Evolutionary conservation across 2,329 filamentous ascomycete species (phyloP), one percentile per base, ranked within the genome.

Genomic region (Colletotrichum melonis): DNA sequence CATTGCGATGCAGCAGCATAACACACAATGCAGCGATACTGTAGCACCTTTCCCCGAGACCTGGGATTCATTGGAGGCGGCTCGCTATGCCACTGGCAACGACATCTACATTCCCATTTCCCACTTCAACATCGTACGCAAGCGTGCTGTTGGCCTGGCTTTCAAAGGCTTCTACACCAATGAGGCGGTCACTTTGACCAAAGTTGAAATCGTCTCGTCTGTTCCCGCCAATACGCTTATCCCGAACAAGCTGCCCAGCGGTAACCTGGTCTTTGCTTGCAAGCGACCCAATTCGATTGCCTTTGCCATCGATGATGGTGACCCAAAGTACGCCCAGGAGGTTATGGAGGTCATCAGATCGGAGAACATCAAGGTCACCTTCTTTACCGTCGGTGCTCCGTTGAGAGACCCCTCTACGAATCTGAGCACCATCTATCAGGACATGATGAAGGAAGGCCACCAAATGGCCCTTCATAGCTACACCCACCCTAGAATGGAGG

Each of bases 231-330:
- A 82, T n/a, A 86, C 88, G 74, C 83, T 79, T 32, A 83, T 92
- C 9, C 91, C 91, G 2, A 81, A 82, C 71, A 93, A 93, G 81
- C 81, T 92, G 35, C 86, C 90, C 0, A 91, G 87, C 1, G 91
- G 91, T 7, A 86, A 86, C 32, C 84, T 93, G 35, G 83, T 91
- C 56, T 90, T 93, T 77, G 85, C 88, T 6, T 93, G 92, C 85
- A 91, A 88, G 76, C 87, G 91, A 16, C 91, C 91, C 57, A 92
- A 93, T 82, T 91, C 89, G 0, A 93, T 94, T 78, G 92, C 92
- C 1, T 93, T 94, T 80, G 92, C 91, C 60, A 93, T 94, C 74
- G 92, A 93, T 78, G 92, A 94, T 79, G 92, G 92, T 30, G 85
- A 88, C 67, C 92, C 92, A 63, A 78, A 83, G 59, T 78, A 74